Base-by-base conservation (phyloP, 2,329 filamentous ascomycete species). In the Cytospora piceicola region DNA sequence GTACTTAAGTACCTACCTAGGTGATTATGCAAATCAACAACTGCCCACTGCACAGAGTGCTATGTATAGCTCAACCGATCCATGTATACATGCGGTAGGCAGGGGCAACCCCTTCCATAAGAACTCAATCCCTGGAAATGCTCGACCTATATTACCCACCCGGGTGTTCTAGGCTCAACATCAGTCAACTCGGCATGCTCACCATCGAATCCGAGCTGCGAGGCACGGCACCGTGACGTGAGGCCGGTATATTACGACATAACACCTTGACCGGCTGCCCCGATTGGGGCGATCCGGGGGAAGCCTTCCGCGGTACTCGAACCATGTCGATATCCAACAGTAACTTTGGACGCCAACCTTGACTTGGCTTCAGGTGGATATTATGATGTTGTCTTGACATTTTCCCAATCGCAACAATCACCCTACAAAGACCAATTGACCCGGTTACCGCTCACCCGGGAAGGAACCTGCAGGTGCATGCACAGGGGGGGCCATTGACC, bases 381-480 rank as follows among this genome's bases (percentile, higher is more conserved):
- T 27, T 20, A 27, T 14, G 17, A 39, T 58, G 32, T 24, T 58
- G 30, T 36, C 15, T 34, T 17, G 55, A 42, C n/a, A 24, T n/a
- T 42, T 17, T 6, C 34, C 55, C 27, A 39, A 36, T 15, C 42
- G 53, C 17, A 9, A 34, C 27, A 32, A 36, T 8, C 17, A 57
- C 27, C 34, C 51, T 56, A 61, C 32, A 34, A 32, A 22, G 54
- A 46, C 60, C 60, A 27, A 32, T 27, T 42, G 42, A 27, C 27
- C 39, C 53, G 51, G 32, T 61, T 64, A 67, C 32, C 30, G 39
- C 65, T 27, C 36, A 36, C 57, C 39, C 32, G 39, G 65, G 61
- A 64, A 61, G 64, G 29, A 61, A 30, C 52, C 59, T 61, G 65
- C 65, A 49, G 56, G 34, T 49, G 64, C 64, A 42, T 42, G 39